A percentile compares a stretch with the other conserved stretches of the same genome.
These are phyloP conservation scores for Cymodocea nodosa DNA, from an alignment of 116 monocot genomes.

Conservation along the genomic window DNA sequence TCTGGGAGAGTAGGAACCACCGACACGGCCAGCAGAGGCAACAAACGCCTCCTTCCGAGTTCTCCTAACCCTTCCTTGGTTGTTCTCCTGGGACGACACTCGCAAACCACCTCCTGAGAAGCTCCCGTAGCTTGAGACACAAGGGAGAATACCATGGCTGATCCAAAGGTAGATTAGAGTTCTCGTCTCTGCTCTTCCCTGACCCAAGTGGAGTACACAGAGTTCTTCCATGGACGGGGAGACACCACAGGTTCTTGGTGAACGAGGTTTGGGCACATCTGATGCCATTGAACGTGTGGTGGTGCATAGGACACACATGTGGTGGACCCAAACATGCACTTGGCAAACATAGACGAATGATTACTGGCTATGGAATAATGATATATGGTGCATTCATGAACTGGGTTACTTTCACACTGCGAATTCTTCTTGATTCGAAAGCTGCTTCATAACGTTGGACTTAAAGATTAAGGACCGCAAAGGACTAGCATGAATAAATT, in stretches of 20 bases:
- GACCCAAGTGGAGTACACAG: not conserved
- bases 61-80: not conserved
- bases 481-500: no score
- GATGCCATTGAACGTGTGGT: not conserved
- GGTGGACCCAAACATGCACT: no score
- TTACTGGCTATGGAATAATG: no score
- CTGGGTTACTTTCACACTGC: no score
- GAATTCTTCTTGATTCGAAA: no score
- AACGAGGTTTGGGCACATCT: not conserved
- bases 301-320: no score
- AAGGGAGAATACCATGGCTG: conserved; percentile 7
- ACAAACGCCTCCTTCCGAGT: conserved; percentile 9
- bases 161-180: no score
- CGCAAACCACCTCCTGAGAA: not conserved
- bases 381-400: no score
- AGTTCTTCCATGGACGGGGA: not conserved
- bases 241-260: not conserved
- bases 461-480: no score
- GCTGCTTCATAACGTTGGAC: no score
- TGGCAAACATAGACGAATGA: no score
- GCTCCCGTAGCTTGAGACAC: not conserved
- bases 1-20: conserved; percentile 12
- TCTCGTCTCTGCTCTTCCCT: no score
- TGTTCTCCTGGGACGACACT: not conserved
- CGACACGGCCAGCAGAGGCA: conserved; percentile 7